A percentile compares a stretch with the other conserved stretches of the same genome.
phyloP scores from a whole-genome alignment of 2,329 filamentous ascomycete species.

The Scytalidium sp. region DNA sequence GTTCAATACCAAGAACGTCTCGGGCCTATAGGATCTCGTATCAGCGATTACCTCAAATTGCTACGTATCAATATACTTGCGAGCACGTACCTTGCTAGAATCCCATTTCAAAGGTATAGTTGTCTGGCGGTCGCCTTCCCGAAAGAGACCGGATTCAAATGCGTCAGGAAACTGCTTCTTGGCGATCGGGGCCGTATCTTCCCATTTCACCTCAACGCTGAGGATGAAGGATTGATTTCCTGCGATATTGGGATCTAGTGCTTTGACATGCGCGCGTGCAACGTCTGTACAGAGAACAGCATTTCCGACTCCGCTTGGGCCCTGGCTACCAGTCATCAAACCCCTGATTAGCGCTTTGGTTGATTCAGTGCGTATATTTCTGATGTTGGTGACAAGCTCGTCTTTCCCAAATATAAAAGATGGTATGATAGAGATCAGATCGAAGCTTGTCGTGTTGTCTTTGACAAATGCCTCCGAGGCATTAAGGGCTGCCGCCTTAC shows the following conservation, averaged over 20 bases:
- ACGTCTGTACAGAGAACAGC: slow-evolving; percentile 1
- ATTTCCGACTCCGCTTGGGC: not conserved
- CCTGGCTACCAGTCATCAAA: not conserved
- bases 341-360: slow-evolving; percentile 26
- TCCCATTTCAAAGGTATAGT: not conserved
- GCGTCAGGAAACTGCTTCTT: slow-evolving; percentile 22
- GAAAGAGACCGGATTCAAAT: not conserved
- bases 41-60: not conserved
- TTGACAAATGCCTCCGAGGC: slow-evolving; percentile 14
- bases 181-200: slow-evolving; percentile 31
- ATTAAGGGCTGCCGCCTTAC: slow-evolving; percentile 35
- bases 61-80: not conserved
- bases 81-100: not conserved
- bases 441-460: slow-evolving; percentile 1
- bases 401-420: slow-evolving; percentile 2
- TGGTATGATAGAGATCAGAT: slow-evolving; percentile 5
- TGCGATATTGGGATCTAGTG: slow-evolving; percentile 29
- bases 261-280: slow-evolving; percentile 32
- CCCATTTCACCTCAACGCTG: slow-evolving; percentile 25
- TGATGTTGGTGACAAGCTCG: not conserved
- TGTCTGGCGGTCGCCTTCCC: not conserved
- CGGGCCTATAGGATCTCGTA: not conserved
- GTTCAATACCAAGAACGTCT: not conserved
- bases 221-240: slow-evolving; percentile 32
- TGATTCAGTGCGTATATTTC: not conserved